Evolutionary conservation across 805 yeast species (phyloP), one percentile per base, ranked within the genome.

Genomic region (Wickerhamiella nectarea): DNA sequence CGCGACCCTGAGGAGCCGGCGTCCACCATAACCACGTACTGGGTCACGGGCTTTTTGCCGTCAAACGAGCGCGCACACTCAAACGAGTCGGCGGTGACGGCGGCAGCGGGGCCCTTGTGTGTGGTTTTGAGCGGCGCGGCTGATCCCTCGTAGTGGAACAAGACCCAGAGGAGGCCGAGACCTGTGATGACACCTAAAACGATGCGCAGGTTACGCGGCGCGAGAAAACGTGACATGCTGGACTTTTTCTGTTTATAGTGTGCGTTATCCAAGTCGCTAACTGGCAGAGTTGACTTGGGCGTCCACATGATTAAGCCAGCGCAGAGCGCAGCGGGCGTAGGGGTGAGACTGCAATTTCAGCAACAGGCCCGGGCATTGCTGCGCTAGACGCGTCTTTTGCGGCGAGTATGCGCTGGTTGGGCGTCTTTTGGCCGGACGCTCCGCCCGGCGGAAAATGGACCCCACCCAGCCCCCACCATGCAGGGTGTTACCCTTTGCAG

Each of bases 1-100:
- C 98, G 78, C 12, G 96, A 86, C 25, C 98, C 98, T 12, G 94
- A 80, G 1, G 97, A 87, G 7, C 98, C 99, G 6, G 98, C 98
- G 67, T 91, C 99, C 45, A 91, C 69, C 95, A 91, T 86, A 19
- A 91, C 73, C 24, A 87, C 96, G 54, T 71, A 89, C 57, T 81
- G 80, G 28, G 65, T 65, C 14, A 63, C 56, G 9, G 69, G 69
- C 43, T 51, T 52, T 44, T 54, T 57, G 38, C 67, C 67, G 38
- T 65, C 67, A 38, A 44, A 61, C 10, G 68, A 63, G 35, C 46
- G 48, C 18, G 60, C 41, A 51, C 69, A 65, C 18, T 38, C 44
- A 9, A 43, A 29, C n/a, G 48, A 36, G 15, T 11, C 15, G 24
- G 36, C 42, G 10, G 31, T 20, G 14, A 17, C 25, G 11, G 40